Evolutionary conservation across 257 asterid species (phyloP), one percentile per base, ranked within the genome.

Genomic region (Forsythia viridissima): DNA sequence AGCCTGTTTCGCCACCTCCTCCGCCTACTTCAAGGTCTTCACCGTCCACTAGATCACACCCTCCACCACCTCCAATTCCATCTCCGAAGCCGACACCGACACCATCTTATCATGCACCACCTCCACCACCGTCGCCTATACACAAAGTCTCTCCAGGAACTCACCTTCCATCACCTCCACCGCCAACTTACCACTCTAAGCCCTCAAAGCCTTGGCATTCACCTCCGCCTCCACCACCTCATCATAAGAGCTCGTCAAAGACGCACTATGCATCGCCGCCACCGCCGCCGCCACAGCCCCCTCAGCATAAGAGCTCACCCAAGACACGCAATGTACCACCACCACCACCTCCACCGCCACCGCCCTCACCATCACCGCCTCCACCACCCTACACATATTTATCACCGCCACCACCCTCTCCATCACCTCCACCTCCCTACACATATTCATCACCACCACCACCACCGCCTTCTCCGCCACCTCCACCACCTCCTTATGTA

Each of bases 1-100:
- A 48, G 55, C 67, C 77, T 9, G 34, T 51, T 38, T 2, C 52
- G 1, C 16, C 71, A 0, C 91, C 91, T 0, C 91, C 92, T 16
- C 91, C 95, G n/a, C 91, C 96, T 21, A 85, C 89, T 21, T 83
- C 86, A 11, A 73, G 38, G 66, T 80, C 86, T 59, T 83, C 86
- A 4, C 81, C 86, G 21, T 69, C 77, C 21, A 52, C 20, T 9
- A 78, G 83, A 75, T 77, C 87, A 59, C 92, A 68, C 70, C 87
- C 93, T 79, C 93, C 90, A 6, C 90, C 90, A 12, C 86, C 73
- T 8, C 79, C 70, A 57, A 6, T 30, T 6, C 66, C 59, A 3
- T 2, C 18, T 3, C 18, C 59, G 2, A 13, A 3, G 7, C 84
- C 44, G 2, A 41, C 6, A 4, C 44, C 44, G 2, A 41, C 44